phyloP scores from a whole-genome alignment of 192 early-diverging fungal genomes.

The Backusella parvicylindrica region DNA sequence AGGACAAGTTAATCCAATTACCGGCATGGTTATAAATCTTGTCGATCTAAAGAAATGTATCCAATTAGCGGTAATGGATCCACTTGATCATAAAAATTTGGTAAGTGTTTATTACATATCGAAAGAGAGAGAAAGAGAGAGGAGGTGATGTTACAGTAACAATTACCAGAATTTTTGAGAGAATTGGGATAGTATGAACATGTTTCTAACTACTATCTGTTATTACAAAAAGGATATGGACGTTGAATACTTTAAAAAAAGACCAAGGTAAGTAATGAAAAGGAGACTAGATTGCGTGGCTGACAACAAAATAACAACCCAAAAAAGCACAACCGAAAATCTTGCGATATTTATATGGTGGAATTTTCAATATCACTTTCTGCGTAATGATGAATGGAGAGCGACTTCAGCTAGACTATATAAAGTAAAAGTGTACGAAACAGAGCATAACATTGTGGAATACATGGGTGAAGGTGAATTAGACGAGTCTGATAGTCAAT shows the following conservation, averaged over 20 bases:
- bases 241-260: conserved; percentile 67
- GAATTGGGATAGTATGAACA: neutral
- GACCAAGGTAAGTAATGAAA: conserved; percentile 49
- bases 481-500: neutral
- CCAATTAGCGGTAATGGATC: conserved; percentile 65
- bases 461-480: conserved; percentile 54
- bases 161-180: neutral
- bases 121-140: neutral
- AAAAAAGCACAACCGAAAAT: conserved; percentile 82
- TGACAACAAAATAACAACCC: neutral
- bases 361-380: conserved; percentile 35
- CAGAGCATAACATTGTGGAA: conserved; percentile 63
- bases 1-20: conserved; percentile 69
- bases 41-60: conserved; percentile 78
- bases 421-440: conserved; percentile 66
- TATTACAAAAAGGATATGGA: conserved; percentile 69
- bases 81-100: conserved; percentile 85
- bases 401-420: conserved; percentile 34
- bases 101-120: conserved; percentile 34
- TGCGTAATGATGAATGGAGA: neutral
- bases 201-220: neutral
- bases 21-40: conserved; percentile 89
- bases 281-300: neutral
- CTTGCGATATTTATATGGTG: conserved; percentile 86
- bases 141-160: neutral